Evolutionary conservation across 2,329 filamentous ascomycete genomes (phyloP).

Genomic region (Beauveria sp.): DNA sequence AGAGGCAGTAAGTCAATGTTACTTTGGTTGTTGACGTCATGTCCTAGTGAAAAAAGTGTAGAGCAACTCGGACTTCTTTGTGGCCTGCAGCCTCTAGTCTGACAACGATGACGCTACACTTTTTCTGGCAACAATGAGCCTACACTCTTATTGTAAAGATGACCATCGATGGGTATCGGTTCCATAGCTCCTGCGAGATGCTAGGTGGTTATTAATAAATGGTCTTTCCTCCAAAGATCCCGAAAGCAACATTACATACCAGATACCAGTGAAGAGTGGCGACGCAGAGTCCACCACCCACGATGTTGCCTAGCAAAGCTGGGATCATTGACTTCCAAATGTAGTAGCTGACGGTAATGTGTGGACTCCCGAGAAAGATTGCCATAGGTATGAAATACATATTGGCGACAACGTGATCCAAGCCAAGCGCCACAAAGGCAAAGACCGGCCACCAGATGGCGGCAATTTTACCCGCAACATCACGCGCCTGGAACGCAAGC

Average conservation of each 20-base stretch:
- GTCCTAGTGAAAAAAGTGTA: too few relatives aligned
- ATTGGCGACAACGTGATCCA: constrained; percentile 50
- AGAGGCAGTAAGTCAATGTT: too few relatives aligned
- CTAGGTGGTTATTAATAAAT: background rate
- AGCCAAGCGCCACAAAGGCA: constrained; percentile 41
- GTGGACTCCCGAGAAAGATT: constrained; percentile 37
- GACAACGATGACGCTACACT: too few relatives aligned
- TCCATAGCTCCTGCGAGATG: background rate
- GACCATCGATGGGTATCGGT: background rate
- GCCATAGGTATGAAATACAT: constrained; percentile 44
- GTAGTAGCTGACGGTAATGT: constrained; percentile 38
- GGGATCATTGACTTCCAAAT: constrained; percentile 49
- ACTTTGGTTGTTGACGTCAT: too few relatives aligned
- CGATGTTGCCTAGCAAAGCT: constrained; percentile 40
- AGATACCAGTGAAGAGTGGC: constrained; percentile 25
- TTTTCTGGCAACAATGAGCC: too few relatives aligned
- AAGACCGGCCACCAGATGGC: constrained; percentile 48
- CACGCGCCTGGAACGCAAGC: constrained; percentile 36
- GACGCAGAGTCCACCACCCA: constrained; percentile 42
- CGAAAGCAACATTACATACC: background rate
- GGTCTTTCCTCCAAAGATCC: too few relatives aligned
- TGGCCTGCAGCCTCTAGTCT: too few relatives aligned
- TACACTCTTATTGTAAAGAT: background rate
- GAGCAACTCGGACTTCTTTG: too few relatives aligned
- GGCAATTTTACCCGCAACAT: constrained; percentile 42